A percentile compares a stretch with the other conserved stretches of the same genome.
These are phyloP conservation scores for Pseudotulostoma volvatum DNA, from an alignment of 495 filamentous ascomycete species.

Conservation along the genomic window DNA sequence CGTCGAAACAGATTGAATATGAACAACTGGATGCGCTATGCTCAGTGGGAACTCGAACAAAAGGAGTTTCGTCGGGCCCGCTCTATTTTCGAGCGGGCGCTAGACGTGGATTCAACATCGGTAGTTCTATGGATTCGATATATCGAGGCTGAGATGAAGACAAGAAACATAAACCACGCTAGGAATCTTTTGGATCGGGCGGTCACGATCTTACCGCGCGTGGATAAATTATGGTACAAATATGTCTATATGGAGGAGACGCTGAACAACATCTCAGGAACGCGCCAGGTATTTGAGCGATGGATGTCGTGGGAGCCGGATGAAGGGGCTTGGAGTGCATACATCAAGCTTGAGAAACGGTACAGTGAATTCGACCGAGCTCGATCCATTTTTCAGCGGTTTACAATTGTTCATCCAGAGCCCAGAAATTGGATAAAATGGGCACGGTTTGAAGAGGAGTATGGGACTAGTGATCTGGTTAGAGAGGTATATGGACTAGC, in stretches of 20 bases:
- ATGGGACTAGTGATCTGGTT: constrained; percentile 76
- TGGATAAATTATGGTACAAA: constrained; percentile 97
- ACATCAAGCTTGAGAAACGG: constrained; percentile 92
- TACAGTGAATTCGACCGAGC: constrained; percentile 82
- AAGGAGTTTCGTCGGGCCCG: constrained; percentile 93
- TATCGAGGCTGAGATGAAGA: constrained; percentile 93
- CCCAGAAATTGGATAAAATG: constrained; percentile 97
- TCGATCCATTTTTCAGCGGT: constrained; percentile 71
- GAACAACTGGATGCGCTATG: constrained; percentile 98
- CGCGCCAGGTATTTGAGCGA: constrained; percentile 86
- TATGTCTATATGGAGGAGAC: constrained; percentile 99
- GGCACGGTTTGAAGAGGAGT: constrained; percentile 93
- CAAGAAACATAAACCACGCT: constrained; percentile 91
- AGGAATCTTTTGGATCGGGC: constrained; percentile 88
- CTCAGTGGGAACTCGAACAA: constrained; percentile 92
- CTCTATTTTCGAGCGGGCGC: constrained; percentile 89
- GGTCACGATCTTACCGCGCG: constrained; percentile 78
- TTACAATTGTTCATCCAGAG: constrained; percentile 87
- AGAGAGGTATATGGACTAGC: constrained; percentile 84
- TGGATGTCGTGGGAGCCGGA: constrained; percentile 99
- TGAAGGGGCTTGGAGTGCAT: constrained; percentile 86
- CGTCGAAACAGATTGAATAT: constrained; percentile 87
- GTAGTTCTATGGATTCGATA: constrained; percentile 80
- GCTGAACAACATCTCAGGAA: constrained; percentile 79
- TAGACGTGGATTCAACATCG: constrained; percentile 78